A percentile compares a stretch with the other conserved stretches of the same genome.
phyloP scores from a whole-genome alignment of 2,329 filamentous ascomycete species.

The Colletotrichum sp. region DNA sequence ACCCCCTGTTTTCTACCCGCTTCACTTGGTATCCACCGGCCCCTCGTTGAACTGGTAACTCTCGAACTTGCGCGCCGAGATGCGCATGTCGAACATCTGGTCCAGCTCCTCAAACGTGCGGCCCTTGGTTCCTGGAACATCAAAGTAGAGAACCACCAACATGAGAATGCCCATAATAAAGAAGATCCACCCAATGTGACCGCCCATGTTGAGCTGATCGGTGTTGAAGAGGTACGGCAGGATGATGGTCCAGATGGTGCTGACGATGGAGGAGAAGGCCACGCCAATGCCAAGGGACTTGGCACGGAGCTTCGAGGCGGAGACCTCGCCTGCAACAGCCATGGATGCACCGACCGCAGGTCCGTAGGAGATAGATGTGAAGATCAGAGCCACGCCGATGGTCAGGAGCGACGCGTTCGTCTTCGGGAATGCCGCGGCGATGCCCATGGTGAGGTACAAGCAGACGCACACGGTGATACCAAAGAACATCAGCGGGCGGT shows the following conservation, averaged over 20 bases:
- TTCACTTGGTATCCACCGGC: slow-evolving; percentile 7
- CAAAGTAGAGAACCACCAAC: slow-evolving; percentile 29
- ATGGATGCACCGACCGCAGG: slow-evolving; percentile 24
- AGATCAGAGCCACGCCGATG: slow-evolving; percentile 24
- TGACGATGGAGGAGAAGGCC: slow-evolving; percentile 8
- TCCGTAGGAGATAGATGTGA: slow-evolving; percentile 24
- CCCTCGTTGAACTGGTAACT: slow-evolving; percentile 6
- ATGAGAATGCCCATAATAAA: slow-evolving; percentile 32
- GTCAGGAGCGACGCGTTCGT: slow-evolving; percentile 16
- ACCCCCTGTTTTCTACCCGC: background rate
- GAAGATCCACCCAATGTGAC: slow-evolving; percentile 46
- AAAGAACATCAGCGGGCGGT: slow-evolving; percentile 25
- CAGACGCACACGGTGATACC: slow-evolving; percentile 21
- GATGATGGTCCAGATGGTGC: slow-evolving; percentile 24
- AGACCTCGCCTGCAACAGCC: slow-evolving; percentile 18
- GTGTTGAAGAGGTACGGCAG: slow-evolving; percentile 32
- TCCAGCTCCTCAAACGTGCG: slow-evolving; percentile 36
- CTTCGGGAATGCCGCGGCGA: slow-evolving; percentile 21
- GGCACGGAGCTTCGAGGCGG: slow-evolving; percentile 12
- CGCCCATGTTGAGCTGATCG: slow-evolving; percentile 39
- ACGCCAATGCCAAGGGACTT: slow-evolving; percentile 16
- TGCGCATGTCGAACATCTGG: slow-evolving; percentile 25
- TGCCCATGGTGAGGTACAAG: slow-evolving; percentile 26
- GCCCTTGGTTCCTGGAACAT: slow-evolving; percentile 32
- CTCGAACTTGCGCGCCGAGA: slow-evolving; percentile 16